Percentiles rank a stretch among this genome's conserved stretches.
Evolutionary conservation across 2,329 filamentous ascomycete species (phyloP).

Genomic region (Hypoxylon sp.): DNA sequence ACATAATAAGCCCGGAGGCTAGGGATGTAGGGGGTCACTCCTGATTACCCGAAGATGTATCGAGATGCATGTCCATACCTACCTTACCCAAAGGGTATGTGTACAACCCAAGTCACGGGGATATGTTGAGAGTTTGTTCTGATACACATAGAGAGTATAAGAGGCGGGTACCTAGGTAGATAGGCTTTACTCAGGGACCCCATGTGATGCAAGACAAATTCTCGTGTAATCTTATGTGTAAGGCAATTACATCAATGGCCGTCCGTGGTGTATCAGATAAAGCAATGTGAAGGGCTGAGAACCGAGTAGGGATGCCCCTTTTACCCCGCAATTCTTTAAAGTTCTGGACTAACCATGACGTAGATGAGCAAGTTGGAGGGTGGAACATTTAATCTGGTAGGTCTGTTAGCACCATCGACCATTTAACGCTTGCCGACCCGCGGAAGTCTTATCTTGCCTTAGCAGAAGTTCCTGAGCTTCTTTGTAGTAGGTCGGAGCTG

Average conservation of each 20-base stretch:
- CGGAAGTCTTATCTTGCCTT: constrained; percentile 22
- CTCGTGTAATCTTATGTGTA: not conserved
- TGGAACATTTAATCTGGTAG: constrained; percentile 29
- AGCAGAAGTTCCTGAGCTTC: constrained; percentile 14
- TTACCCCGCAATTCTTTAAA: constrained; percentile 50
- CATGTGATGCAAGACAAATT: constrained; percentile 33
- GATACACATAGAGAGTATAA: constrained; percentile 17
- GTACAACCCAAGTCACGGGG: not conserved
- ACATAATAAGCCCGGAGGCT: constrained; percentile 20
- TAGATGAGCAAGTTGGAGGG: constrained; percentile 32
- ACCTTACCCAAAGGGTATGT: not conserved
- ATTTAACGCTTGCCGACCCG: constrained; percentile 3
- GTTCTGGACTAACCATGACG: constrained; percentile 50
- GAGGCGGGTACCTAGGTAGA: not conserved
- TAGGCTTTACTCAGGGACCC: constrained; percentile 18
- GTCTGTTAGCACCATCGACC: constrained; percentile 28
- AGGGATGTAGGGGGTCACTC: not conserved
- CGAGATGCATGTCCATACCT: not conserved
- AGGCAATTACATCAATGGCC: constrained; percentile 37
- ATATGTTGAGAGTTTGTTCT: constrained; percentile 15
- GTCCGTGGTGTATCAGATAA: constrained; percentile 25
- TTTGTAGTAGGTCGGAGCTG: constrained; percentile 29
- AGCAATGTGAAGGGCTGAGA: constrained; percentile 25
- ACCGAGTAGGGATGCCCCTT: constrained; percentile 43
- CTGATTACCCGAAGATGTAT: not conserved